Evolutionary conservation across 2,329 filamentous ascomycete genomes (phyloP).

Genomic region (Aspergillus viridinutans): DNA sequence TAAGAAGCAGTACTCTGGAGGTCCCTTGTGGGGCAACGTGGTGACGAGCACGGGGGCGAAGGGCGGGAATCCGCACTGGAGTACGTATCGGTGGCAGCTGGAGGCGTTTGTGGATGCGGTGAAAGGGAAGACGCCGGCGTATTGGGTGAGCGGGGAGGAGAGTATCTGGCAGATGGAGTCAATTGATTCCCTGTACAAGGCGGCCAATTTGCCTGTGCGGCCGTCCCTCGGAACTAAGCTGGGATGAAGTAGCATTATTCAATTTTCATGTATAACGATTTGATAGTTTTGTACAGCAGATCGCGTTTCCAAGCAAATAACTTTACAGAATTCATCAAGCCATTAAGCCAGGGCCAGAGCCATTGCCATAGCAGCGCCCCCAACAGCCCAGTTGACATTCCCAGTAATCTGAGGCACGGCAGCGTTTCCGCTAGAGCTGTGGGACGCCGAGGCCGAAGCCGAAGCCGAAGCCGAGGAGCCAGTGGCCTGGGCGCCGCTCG

Average conservation of each 20-base stretch:
- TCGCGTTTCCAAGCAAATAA: not conserved
- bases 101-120: conserved; percentile 48
- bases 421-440: conserved; percentile 15
- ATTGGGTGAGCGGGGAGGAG: conserved; percentile 43
- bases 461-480: conserved; percentile 4
- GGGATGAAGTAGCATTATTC: not conserved
- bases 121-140: conserved; percentile 25
- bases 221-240: conserved; percentile 3
- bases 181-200: conserved; percentile 20
- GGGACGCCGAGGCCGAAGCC: not conserved
- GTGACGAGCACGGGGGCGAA: conserved; percentile 17
- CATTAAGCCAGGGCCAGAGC: conserved; percentile 24
- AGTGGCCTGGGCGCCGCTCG: conserved; percentile 7
- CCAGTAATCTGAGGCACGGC: conserved; percentile 18
- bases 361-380: conserved; percentile 24
- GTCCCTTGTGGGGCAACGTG: conserved; percentile 28
- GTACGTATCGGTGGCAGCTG: conserved; percentile 46
- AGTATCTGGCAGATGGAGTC: conserved; percentile 42
- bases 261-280: not conserved
- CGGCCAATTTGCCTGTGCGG: conserved; percentile 15
- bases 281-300: not conserved
- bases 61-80: conserved; percentile 39
- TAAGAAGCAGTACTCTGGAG: conserved; percentile 24
- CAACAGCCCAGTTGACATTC: conserved; percentile 20
- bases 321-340: not conserved